These are phyloP conservation scores for Wickerhamomyces kurtzmanii DNA, from an alignment of 805 yeast genomes.

Conservation along the genomic window DNA sequence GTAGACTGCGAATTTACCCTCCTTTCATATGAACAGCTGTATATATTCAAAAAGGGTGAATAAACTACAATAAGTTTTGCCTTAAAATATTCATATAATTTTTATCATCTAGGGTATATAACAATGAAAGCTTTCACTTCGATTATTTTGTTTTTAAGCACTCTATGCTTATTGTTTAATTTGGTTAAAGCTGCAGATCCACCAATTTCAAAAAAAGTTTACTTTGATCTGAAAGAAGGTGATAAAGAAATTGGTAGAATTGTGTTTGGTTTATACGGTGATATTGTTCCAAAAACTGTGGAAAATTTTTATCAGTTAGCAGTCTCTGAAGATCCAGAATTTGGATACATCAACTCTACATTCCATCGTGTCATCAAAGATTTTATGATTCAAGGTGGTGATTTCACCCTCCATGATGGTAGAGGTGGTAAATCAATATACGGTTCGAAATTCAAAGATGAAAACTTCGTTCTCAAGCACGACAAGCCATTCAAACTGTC, in stretches of 20 bases:
- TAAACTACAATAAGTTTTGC: too few relatives aligned
- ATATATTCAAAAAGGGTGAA: too few relatives aligned
- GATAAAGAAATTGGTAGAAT: constrained; percentile 71
- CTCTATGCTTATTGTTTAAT: constrained; percentile 7
- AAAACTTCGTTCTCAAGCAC: constrained; percentile 59
- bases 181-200: constrained; percentile 18
- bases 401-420: constrained; percentile 61
- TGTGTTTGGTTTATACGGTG: constrained; percentile 81
- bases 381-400: constrained; percentile 80
- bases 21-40: too few relatives aligned
- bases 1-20: too few relatives aligned
- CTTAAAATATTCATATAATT: neutral
- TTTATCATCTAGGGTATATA: neutral
- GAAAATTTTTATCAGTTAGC: constrained; percentile 81
- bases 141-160: constrained; percentile 4
- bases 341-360: constrained; percentile 54
- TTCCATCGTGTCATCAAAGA: constrained; percentile 68
- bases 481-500: constrained; percentile 60
- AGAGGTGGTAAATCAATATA: constrained; percentile 70
- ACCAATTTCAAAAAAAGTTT: constrained; percentile 65
- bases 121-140: neutral
- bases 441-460: constrained; percentile 59
- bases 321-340: constrained; percentile 60
- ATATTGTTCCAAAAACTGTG: constrained; percentile 78
- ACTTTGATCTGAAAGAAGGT: constrained; percentile 78